A percentile compares a stretch with the other conserved stretches of the same genome.
Conservation (phyloP, 2,329 filamentous ascomycete genomes). For the Colletotrichum chlorophyti region DNA sequence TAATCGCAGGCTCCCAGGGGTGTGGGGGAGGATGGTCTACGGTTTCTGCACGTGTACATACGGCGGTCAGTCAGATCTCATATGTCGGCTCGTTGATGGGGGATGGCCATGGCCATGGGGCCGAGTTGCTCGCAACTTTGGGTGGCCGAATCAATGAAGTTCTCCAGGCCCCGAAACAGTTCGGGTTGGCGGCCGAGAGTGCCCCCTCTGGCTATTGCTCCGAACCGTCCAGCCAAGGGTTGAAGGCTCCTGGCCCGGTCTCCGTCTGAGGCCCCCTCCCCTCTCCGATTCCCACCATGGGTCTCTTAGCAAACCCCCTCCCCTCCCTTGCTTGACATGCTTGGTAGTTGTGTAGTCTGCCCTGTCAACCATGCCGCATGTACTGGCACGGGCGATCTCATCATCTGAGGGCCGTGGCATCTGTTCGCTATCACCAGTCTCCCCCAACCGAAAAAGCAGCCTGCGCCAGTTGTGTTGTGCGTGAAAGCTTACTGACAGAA, state of each 20-base stretch:
- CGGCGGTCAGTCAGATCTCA: conserved; percentile 10
- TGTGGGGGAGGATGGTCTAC: too few relatives aligned
- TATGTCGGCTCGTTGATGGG: conserved; percentile 4
- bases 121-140: neutral
- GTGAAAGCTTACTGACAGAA: conserved; percentile 26
- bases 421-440: conserved; percentile 29
- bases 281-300: neutral
- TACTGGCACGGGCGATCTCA: conserved; percentile 21
- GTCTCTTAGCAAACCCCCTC: conserved; percentile 12
- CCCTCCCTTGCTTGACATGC: neutral
- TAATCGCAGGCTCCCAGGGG: too few relatives aligned
- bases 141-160: neutral
- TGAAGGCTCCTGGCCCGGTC: neutral
- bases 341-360: conserved; percentile 8
- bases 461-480: conserved; percentile 7
- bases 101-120: neutral
- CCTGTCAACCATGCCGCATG: conserved; percentile 14
- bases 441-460: conserved; percentile 1
- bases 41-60: too few relatives aligned
- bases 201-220: conserved; percentile 15
- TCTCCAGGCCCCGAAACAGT: neutral
- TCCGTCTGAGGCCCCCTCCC: neutral
- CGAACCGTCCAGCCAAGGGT: conserved; percentile 13
- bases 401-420: too few relatives aligned
- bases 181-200: conserved; percentile 1